Conservation (phyloP, 208 protist species). For the Entamoeba histolytica region DNA sequence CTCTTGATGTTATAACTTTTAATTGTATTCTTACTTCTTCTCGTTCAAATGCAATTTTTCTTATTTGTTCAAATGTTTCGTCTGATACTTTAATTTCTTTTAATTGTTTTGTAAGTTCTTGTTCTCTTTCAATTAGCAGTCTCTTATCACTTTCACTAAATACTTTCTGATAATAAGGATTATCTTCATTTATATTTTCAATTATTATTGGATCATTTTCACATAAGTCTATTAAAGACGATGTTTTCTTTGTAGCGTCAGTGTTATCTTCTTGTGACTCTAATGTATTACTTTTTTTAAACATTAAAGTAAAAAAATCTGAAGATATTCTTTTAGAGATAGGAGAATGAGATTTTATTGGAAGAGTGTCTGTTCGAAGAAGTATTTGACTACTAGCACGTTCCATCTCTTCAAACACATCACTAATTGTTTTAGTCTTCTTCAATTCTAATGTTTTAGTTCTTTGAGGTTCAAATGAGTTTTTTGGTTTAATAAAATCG, state of each 20-base stretch:
- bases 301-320: not conserved
- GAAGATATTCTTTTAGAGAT: no score
- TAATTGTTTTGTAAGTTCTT: not conserved
- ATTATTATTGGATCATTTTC: not conserved
- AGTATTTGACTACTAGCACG: no score
- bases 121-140: not conserved
- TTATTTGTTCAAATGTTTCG: not conserved
- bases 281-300: not conserved
- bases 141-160: not conserved
- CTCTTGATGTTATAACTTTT: not conserved
- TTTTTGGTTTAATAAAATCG: no score
- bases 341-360: no score
- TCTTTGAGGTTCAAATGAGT: no score
- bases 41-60: not conserved
- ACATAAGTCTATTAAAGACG: not conserved
- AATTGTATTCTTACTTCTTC: not conserved
- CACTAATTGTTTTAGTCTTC: no score
- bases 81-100: not conserved
- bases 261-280: not conserved
- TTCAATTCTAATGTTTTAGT: no score
- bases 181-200: not conserved
- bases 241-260: not conserved
- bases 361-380: no score
- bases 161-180: not conserved
- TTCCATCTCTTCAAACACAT: no score